Base-by-base conservation (phyloP, 2,329 filamentous ascomycete genomes). In the Fusarium incarnatum region DNA sequence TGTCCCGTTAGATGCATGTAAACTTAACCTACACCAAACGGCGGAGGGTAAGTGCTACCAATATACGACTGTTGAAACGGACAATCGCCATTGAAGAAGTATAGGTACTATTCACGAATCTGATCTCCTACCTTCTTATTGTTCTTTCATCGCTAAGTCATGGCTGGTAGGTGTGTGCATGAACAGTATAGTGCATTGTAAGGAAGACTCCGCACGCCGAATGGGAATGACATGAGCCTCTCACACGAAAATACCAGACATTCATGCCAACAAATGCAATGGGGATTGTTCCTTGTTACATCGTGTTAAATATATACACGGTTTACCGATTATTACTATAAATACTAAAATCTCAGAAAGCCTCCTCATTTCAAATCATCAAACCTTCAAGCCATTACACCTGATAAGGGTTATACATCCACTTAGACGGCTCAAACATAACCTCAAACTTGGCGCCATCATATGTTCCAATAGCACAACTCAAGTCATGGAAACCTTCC, bases 401-500 rank as follows among this genome's bases (percentile, higher is more conserved):
- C 22, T 44, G 67, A 49, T 72, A 66, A 18, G 74, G 74, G 59
- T 74, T 73, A 58, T 86, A 92, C 77, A 84, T 71, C 90, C 91
- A 93, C 77, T 82, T 82, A 9, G 79, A 81, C 25, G 86, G 84
- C 46, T 87, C 84, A 73, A 93, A 89, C 10, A 89, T 82, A 12
- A 91, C 86, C 78, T 94, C 91, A 70, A 93, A 90, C 49, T 86
- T 85, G 3, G 91, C 87, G n/a, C 81, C 84, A 5, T 91, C 89
- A 77, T 90, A 94, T 15, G 89, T 86, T 2, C 93, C 92, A 47
- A 96, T 83, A 2, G 91, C 89, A 18, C 89, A 90, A 74, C 88
- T 89, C 60, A 94, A 68, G 77, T 95, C 92, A 72, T 91, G 87
- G 53, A 87, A 85, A 0, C 92, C 92, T 76, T 92, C 89, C 49